These are phyloP conservation scores for Tetrahymena malaccensis DNA, from an alignment of 73 alveolate genomes.

Conservation along the genomic window DNA sequence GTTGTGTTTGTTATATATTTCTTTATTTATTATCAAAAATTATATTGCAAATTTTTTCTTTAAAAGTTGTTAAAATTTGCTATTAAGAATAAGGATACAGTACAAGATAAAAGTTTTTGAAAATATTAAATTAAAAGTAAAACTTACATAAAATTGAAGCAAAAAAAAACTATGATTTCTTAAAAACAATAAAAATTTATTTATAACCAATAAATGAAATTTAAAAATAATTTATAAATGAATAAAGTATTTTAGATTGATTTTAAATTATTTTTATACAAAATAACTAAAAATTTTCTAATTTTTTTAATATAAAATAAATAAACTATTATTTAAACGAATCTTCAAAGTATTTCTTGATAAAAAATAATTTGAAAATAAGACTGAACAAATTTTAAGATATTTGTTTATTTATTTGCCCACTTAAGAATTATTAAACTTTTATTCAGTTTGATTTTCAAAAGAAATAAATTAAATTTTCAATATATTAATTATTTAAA, in stretches of 20 bases:
- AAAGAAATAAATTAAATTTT: background rate
- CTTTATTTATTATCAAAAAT: background rate
- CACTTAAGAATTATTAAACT: background rate
- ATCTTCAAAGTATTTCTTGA: background rate
- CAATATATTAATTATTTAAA: background rate
- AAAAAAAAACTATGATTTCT: too few relatives aligned
- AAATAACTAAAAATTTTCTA: background rate
- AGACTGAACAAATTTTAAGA: background rate
- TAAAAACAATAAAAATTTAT: too few relatives aligned
- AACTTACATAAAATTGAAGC: background rate
- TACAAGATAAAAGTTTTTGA: too few relatives aligned
- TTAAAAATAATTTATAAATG: too few relatives aligned
- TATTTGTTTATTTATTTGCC: background rate
- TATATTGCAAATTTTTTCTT: background rate
- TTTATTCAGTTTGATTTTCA: background rate
- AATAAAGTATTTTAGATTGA: background rate
- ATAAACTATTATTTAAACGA: too few relatives aligned
- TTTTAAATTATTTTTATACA: too few relatives aligned
- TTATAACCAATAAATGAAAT: background rate
- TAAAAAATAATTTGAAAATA: too few relatives aligned
- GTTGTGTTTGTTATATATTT: background rate
- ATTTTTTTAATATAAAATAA: too few relatives aligned
- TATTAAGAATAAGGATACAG: background rate
- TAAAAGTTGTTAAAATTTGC: background rate
- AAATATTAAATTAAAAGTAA: background rate